Evolutionary conservation across 2,329 filamentous ascomycete species (phyloP).

Genomic region (Sclerotinia minor): DNA sequence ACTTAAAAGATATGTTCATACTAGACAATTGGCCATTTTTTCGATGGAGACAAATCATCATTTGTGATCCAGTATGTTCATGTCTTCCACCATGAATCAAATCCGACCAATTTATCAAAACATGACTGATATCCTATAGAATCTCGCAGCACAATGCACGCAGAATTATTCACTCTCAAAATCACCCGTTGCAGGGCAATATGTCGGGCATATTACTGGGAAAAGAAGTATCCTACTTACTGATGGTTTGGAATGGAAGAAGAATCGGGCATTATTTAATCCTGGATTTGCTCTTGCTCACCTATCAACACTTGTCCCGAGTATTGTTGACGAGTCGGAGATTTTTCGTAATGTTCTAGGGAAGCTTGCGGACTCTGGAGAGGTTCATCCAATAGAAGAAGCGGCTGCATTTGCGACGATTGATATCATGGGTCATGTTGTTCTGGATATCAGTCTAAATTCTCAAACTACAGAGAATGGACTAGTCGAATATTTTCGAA

Average conservation of each 20-base stretch:
- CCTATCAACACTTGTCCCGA: conserved; percentile 29
- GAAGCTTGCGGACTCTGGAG: conserved; percentile 31
- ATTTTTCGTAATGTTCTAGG: conserved; percentile 27
- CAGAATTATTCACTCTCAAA: conserved; percentile 21
- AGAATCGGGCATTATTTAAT: conserved; percentile 33
- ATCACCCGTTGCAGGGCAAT: not conserved
- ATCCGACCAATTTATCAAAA: not conserved
- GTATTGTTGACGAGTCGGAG: conserved; percentile 31
- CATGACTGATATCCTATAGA: not conserved
- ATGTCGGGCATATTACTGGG: conserved; percentile 25
- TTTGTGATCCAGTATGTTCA: conserved; percentile 22
- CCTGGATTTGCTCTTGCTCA: conserved; percentile 34
- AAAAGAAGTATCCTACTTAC: conserved; percentile 30
- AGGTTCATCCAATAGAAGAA: conserved; percentile 31
- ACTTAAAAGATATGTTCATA: conserved; percentile 17
- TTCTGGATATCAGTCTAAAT: conserved; percentile 28
- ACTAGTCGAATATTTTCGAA: conserved; percentile 31
- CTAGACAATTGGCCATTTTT: conserved; percentile 25
- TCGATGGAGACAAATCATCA: conserved; percentile 20
- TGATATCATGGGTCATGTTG: conserved; percentile 34
- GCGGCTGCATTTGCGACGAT: conserved; percentile 31
- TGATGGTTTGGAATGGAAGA: conserved; percentile 35
- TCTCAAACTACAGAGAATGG: conserved; percentile 31
- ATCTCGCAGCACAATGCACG: conserved; percentile 22
- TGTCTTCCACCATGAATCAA: not conserved